Conservation (phyloP, 345 rosid species). For the Eucalyptus shirleyi region DNA sequence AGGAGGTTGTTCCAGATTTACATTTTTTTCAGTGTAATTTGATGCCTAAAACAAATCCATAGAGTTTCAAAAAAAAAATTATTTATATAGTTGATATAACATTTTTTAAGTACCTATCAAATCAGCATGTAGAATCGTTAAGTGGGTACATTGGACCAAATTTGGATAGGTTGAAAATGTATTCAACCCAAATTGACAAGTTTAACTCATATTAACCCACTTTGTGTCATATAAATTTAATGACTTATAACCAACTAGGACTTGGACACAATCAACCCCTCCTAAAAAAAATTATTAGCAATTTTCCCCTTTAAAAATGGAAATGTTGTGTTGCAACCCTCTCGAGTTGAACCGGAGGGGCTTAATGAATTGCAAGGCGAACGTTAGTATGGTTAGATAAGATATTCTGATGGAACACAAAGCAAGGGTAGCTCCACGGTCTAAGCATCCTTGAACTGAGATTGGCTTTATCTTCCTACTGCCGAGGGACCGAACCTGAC, state of each 20-base stretch:
- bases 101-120: neutral
- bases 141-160: neutral
- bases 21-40: too few relatives aligned
- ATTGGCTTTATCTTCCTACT: neutral
- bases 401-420: neutral
- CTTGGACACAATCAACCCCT: too few relatives aligned
- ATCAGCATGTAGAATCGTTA: accelerated
- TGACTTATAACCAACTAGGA: too few relatives aligned
- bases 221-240: neutral
- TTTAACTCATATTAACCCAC: neutral
- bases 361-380: neutral
- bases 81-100: too few relatives aligned
- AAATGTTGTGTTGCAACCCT: neutral
- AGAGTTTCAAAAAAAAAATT: too few relatives aligned
- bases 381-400: neutral
- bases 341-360: neutral
- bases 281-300: too few relatives aligned
- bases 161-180: neutral
- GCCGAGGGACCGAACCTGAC: neutral
- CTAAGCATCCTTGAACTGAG: neutral
- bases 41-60: neutral
- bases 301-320: too few relatives aligned
- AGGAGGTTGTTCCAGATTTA: neutral
- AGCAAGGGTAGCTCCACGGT: neutral
- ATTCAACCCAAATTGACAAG: neutral